Evolutionary conservation across 345 rosid species (phyloP).

Genomic region (Punica granatum): DNA sequence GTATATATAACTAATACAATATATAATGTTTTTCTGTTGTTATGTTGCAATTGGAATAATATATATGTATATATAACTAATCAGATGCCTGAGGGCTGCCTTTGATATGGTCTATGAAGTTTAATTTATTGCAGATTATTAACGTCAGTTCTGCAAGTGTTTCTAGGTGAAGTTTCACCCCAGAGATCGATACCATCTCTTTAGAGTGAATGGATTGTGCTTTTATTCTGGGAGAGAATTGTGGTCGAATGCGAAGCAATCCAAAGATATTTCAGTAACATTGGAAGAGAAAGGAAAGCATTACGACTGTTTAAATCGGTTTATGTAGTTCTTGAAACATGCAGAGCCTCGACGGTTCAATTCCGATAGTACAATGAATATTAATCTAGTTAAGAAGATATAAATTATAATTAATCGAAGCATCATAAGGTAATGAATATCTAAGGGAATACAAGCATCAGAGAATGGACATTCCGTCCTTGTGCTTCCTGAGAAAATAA

Average conservation of each 20-base stretch:
- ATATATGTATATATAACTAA: neutral
- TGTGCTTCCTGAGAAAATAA: neutral
- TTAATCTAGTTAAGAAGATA: neutral
- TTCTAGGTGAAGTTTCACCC: neutral
- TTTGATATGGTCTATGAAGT: neutral
- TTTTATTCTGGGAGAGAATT: too few relatives aligned
- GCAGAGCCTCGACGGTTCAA: neutral
- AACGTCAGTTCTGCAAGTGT: slow-evolving; percentile 1
- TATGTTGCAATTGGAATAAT: neutral
- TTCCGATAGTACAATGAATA: neutral
- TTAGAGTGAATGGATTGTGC: too few relatives aligned
- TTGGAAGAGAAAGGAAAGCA: too few relatives aligned
- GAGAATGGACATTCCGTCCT: neutral
- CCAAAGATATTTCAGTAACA: too few relatives aligned
- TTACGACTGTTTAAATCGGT: neutral
- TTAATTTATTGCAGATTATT: neutral
- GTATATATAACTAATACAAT: too few relatives aligned
- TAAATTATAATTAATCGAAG: neutral
- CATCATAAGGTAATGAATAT: neutral
- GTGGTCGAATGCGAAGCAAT: too few relatives aligned
- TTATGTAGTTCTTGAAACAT: neutral
- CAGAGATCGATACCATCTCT: neutral
- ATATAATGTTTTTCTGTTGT: too few relatives aligned
- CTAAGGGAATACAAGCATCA: neutral
- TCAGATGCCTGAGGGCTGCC: neutral